A percentile compares a stretch with the other conserved stretches of the same genome.
Conservation (phyloP, 2,329 filamentous ascomycete genomes). For the Aspergillus ochraceus region DNA sequence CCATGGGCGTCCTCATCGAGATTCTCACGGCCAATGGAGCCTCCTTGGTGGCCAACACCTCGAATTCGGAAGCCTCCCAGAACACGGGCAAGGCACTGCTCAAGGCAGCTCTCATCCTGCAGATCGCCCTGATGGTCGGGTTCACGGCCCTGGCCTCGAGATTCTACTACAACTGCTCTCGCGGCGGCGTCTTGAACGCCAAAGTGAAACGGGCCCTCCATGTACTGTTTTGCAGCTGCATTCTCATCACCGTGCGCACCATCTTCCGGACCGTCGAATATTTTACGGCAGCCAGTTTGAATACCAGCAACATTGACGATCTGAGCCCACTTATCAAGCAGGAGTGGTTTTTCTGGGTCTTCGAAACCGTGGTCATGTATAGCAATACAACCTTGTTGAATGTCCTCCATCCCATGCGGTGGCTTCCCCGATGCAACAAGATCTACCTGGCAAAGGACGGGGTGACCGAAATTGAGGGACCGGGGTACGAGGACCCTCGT, state of each 20-base stretch:
- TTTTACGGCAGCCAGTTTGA: slow-evolving; percentile 35
- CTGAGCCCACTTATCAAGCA: slow-evolving; percentile 39
- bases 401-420: slow-evolving; percentile 52
- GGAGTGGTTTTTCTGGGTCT: slow-evolving; percentile 57
- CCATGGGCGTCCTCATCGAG: slow-evolving; percentile 52
- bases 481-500: slow-evolving; percentile 51
- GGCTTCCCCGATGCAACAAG: slow-evolving; percentile 51
- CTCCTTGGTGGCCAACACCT: slow-evolving; percentile 44
- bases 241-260: slow-evolving; percentile 40
- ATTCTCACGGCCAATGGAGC: slow-evolving; percentile 54
- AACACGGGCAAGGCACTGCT: slow-evolving; percentile 48
- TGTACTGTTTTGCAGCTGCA: slow-evolving; percentile 50
- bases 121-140: slow-evolving; percentile 51
- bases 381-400: slow-evolving; percentile 54
- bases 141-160: slow-evolving; percentile 49
- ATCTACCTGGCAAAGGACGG: slow-evolving; percentile 54
- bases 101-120: slow-evolving; percentile 52
- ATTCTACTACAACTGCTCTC: slow-evolving; percentile 48
- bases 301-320: slow-evolving; percentile 35
- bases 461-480: slow-evolving; percentile 52
- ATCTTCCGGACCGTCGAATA: slow-evolving; percentile 57
- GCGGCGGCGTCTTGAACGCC: slow-evolving; percentile 40
- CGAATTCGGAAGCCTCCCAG: slow-evolving; percentile 35
- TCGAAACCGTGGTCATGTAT: slow-evolving; percentile 55
- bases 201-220: slow-evolving; percentile 44